Conservation (phyloP, 2,329 filamentous ascomycete species). For the Beauveria varroae region DNA sequence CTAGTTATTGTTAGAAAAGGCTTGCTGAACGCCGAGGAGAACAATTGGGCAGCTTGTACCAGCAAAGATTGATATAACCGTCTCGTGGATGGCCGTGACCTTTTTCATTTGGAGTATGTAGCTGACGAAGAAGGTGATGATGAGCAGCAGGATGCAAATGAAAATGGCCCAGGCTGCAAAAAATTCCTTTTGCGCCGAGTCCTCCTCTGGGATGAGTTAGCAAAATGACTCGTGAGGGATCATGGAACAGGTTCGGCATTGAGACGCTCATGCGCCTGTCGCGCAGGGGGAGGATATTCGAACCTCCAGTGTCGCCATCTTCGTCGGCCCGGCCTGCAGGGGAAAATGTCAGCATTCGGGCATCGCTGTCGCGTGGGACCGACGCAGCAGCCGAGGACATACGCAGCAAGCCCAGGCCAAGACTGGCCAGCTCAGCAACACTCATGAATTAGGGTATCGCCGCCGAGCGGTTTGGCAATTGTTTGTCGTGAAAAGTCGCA, state of each 20-base stretch:
- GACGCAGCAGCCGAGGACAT: background rate
- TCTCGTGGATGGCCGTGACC: conserved; percentile 96
- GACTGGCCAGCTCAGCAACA: conserved; percentile 1
- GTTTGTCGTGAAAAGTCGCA: background rate
- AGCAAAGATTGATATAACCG: conserved; percentile 95
- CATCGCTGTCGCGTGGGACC: background rate
- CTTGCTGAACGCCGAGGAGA: no score
- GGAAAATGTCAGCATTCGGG: background rate
- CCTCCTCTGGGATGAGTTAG: conserved; percentile 45
- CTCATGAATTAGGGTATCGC: background rate
- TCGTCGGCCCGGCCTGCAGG: conserved; percentile 8
- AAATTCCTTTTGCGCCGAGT: conserved; percentile 87
- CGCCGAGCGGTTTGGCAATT: background rate
- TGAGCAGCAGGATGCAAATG: conserved; percentile 90
- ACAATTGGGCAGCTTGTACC: conserved; percentile 41
- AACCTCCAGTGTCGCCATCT: conserved; percentile 9
- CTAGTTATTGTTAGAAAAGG: conserved; percentile 36
- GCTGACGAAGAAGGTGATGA: conserved; percentile 90
- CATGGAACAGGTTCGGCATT: background rate
- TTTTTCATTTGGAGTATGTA: conserved; percentile 95
- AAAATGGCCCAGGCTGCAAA: conserved; percentile 95
- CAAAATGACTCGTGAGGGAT: background rate
- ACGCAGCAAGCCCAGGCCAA: conserved; percentile 10
- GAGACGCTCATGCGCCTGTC: background rate
- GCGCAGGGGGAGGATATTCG: background rate